Percentiles rank a stretch among this genome's conserved stretches.
Conservation (phyloP, 305 asterid genomes). For the Rubia occidens region DNA sequence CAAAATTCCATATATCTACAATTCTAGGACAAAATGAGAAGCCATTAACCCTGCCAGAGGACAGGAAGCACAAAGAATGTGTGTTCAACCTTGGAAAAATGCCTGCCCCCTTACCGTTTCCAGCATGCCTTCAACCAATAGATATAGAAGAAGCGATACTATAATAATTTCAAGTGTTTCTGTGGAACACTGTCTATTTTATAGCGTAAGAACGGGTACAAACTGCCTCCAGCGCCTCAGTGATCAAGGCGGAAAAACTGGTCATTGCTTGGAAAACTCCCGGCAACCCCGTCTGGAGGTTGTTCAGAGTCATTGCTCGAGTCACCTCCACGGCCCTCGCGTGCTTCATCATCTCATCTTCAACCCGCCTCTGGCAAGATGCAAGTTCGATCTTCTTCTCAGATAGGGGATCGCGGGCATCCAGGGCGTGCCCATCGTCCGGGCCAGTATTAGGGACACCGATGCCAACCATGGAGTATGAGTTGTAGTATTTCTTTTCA, state of each 20-base stretch:
- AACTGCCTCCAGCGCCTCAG: slow-evolving; percentile 68
- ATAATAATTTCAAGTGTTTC: slow-evolving; percentile 7
- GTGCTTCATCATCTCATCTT: slow-evolving; percentile 80
- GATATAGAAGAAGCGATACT: slow-evolving; percentile 12
- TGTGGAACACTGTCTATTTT: slow-evolving; percentile 23
- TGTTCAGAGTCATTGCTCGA: slow-evolving; percentile 82
- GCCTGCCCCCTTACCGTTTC: slow-evolving; percentile 34
- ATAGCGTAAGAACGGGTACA: slow-evolving; percentile 76
- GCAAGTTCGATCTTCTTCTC: slow-evolving; percentile 82
- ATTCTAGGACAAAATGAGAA: slow-evolving; percentile 17
- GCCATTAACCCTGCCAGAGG: slow-evolving; percentile 14
- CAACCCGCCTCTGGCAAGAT: slow-evolving; percentile 69
- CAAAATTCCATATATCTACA: slow-evolving; percentile 69
- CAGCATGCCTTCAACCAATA: slow-evolving; percentile 24
- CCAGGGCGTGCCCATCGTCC: slow-evolving; percentile 45
- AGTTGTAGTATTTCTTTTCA: slow-evolving; percentile 73
- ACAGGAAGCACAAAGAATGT: slow-evolving; percentile 21
- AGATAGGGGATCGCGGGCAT: slow-evolving; percentile 74
- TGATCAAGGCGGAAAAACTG: slow-evolving; percentile 71
- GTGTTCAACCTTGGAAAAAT: slow-evolving; percentile 22
- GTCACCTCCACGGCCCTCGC: slow-evolving; percentile 84
- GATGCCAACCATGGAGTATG: slow-evolving; percentile 74
- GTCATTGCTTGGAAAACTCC: slow-evolving; percentile 97
- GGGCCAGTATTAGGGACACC: slow-evolving; percentile 64
- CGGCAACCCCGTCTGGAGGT: slow-evolving; percentile 90